Percentiles rank a stretch among this genome's conserved stretches.
phyloP scores from a whole-genome alignment of 768 basidiomycete species.

The Lactarius hengduanensis region DNA sequence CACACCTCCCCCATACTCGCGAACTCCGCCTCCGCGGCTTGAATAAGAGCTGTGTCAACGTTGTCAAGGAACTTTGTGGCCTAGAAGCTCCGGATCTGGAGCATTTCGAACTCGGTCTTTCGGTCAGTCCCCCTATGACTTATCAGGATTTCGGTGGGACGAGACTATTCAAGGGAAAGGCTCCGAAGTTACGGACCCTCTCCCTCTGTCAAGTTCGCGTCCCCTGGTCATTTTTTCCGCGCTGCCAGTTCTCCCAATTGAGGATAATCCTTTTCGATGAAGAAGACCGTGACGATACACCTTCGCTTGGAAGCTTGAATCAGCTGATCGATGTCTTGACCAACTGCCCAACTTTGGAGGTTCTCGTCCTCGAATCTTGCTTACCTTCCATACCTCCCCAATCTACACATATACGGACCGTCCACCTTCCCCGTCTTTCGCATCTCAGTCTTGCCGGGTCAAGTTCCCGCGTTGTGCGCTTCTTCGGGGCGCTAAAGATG shows the following conservation, averaged over 20 bases:
- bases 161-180: background rate
- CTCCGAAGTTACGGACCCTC: slow-evolving; percentile 12
- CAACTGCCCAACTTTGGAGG: slow-evolving; percentile 10
- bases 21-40: slow-evolving; percentile 8
- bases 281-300: too few species aligned
- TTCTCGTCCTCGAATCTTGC: slow-evolving; percentile 7
- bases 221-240: slow-evolving; percentile 12
- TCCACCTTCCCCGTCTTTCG: slow-evolving; percentile 17
- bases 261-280: background rate
- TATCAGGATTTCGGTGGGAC: background rate
- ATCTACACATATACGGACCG: background rate
- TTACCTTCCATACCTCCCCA: slow-evolving; percentile 1
- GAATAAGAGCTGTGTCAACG: background rate
- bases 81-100: slow-evolving; percentile 10
- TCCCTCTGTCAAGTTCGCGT: background rate
- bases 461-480: slow-evolving; percentile 6
- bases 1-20: slow-evolving; percentile 15
- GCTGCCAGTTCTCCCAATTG: slow-evolving; percentile 12
- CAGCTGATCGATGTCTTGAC: slow-evolving; percentile 6
- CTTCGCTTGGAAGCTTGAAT: background rate
- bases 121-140: background rate
- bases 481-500: slow-evolving; percentile 7
- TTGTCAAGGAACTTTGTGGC: background rate
- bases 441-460: slow-evolving; percentile 1
- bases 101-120: slow-evolving; percentile 11